A percentile compares a stretch with the other conserved stretches of the same genome.
Evolutionary conservation across 2,329 filamentous ascomycete genomes (phyloP).

Genomic region (Akanthomyces uredinophilus): DNA sequence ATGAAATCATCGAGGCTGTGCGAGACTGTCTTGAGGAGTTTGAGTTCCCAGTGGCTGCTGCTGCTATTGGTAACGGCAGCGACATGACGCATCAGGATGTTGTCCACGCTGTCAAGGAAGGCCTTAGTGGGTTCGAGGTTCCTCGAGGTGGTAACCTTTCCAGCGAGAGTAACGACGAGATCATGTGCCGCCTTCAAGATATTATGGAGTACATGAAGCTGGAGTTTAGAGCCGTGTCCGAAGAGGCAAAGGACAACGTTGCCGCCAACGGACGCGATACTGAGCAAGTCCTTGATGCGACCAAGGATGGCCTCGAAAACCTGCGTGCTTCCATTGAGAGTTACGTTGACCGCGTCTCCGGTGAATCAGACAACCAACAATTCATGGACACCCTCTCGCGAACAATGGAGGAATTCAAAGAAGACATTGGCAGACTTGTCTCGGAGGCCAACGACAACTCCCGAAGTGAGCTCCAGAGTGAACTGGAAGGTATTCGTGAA

Average conservation of each 20-base stretch:
- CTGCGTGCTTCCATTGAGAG: conserved; percentile 74
- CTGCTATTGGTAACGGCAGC: conserved; percentile 44
- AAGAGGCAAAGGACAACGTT: conserved; percentile 70
- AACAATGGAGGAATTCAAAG: conserved; percentile 61
- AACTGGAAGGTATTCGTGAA: conserved; percentile 77
- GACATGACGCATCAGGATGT: conserved; percentile 57
- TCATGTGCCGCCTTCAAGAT: conserved; percentile 56
- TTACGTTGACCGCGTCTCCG: conserved; percentile 70
- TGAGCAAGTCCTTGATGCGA: conserved; percentile 81
- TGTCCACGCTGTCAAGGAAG: conserved; percentile 58
- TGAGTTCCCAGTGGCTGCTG: conserved; percentile 63
- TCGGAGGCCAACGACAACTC: conserved; percentile 43
- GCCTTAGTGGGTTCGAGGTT: conserved; percentile 48
- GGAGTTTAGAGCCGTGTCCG: conserved; percentile 56
- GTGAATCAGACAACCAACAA: conserved; percentile 68
- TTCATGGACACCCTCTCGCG: conserved; percentile 64
- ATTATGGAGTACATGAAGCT: conserved; percentile 56
- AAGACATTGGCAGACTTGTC: conserved; percentile 62
- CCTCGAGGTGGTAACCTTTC: conserved; percentile 36
- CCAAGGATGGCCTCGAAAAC: conserved; percentile 80
- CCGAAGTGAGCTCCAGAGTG: conserved; percentile 69
- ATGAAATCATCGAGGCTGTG: conserved; percentile 79
- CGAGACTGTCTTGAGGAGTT: conserved; percentile 83
- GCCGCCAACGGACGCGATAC: conserved; percentile 75
- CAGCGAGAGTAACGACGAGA: conserved; percentile 41